Percentiles rank a stretch among this genome's conserved stretches.
Conservation (phyloP, 2,329 filamentous ascomycete species). For the Apiospora arundinis region DNA sequence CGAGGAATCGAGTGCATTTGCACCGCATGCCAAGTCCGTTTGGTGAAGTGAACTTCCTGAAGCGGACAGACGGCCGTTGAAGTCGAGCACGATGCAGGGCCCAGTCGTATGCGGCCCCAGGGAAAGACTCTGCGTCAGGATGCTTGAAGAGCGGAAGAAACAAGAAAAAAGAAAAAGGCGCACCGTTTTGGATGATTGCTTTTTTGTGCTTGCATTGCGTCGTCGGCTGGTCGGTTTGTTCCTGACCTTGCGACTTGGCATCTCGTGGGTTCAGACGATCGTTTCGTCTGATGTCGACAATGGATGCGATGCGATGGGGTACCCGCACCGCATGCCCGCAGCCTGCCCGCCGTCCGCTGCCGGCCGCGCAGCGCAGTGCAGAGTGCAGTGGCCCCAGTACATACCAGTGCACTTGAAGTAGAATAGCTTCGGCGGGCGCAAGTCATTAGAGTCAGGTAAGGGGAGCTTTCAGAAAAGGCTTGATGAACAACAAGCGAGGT, state of each 20-base stretch:
- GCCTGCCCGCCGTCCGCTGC: not conserved
- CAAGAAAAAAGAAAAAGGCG: not conserved
- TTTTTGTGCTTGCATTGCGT: not conserved
- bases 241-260: constrained; percentile 14
- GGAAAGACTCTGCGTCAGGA: not conserved
- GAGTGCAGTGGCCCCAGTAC: not conserved
- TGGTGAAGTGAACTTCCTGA: constrained; percentile 3
- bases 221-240: not conserved
- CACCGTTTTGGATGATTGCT: not conserved
- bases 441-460: not conserved
- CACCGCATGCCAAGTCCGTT: constrained; percentile 9
- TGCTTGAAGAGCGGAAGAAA: not conserved
- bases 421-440: not conserved
- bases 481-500: no score
- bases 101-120: not conserved
- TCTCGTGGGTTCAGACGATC: constrained; percentile 11
- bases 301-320: not conserved
- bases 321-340: not conserved
- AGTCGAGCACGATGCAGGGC: not conserved
- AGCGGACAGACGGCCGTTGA: not conserved
- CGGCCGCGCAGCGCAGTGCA: not conserved
- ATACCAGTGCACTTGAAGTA: no score
- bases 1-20: not conserved
- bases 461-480: not conserved
- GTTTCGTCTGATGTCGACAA: not conserved